A percentile compares a stretch with the other conserved stretches of the same genome.
These are phyloP conservation scores for Ailanthus altissimus DNA, from an alignment of 345 rosid genomes.

Conservation along the genomic window DNA sequence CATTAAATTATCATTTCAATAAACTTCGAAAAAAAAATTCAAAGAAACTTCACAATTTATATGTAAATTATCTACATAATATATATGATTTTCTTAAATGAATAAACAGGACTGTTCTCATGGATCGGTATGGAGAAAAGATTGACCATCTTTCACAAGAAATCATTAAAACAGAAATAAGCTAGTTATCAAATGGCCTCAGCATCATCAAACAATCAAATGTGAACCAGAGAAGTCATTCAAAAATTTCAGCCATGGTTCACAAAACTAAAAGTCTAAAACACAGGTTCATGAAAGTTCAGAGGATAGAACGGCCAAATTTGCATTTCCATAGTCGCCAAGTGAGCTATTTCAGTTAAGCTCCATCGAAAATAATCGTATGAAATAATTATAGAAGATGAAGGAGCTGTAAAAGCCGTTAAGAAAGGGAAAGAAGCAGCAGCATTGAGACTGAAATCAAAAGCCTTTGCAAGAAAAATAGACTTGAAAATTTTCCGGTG, in stretches of 20 bases:
- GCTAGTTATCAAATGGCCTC: background rate
- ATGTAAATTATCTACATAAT: too few species aligned
- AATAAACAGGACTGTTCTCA: background rate
- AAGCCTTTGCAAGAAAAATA: background rate
- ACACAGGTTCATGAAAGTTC: background rate
- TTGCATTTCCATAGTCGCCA: too few species aligned
- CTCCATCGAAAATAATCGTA: constrained; percentile 38
- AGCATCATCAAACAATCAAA: background rate
- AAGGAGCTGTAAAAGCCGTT: background rate
- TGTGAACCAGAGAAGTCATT: background rate
- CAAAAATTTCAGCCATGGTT: background rate
- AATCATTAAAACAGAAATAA: background rate
- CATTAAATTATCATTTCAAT: too few species aligned
- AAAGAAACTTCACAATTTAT: too few species aligned
- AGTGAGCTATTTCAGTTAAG: too few species aligned
- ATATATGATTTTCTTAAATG: background rate
- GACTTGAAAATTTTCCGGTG: background rate
- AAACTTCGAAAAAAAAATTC: too few species aligned
- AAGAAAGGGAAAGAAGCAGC: background rate
- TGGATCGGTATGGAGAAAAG: background rate
- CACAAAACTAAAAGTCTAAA: background rate
- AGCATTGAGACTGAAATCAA: background rate
- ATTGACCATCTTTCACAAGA: background rate
- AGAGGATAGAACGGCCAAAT: background rate
- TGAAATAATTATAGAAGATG: background rate